Base-by-base conservation (phyloP, 2,329 filamentous ascomycete genomes). In the Akanthomyces dipterigenus region DNA sequence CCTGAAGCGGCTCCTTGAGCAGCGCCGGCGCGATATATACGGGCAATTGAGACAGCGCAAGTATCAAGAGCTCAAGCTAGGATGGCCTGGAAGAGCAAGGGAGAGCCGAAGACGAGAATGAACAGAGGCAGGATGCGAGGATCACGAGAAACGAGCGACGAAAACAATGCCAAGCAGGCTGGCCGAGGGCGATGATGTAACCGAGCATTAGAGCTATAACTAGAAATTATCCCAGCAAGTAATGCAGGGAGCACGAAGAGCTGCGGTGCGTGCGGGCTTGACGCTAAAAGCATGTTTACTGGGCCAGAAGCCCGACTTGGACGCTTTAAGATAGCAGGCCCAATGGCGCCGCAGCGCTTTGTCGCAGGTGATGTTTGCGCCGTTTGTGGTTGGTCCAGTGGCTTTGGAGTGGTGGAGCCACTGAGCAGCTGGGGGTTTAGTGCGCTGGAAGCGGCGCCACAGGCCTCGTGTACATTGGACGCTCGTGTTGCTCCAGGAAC, bases 261-360 rank as follows among this genome's bases (percentile, higher is more conserved):
- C 34, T 54, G 40, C 40, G 50, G 22, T 26, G 22, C 36, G n/a
- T n/a, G 31, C 26, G 38, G 55, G 43, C 43, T 49, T 40, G 31
- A 49, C 28, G 28, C 42, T 49, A 48, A 58, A 57, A 58, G n/a
- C 45, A 42, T 58, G 55, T 42, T 58, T 58, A 42, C 34, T 58
- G 55, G 55, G 45, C 11, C 46, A 9, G 16, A 22, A 22, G 42
- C 43, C 12, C 26, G 38, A 34, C 55, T 58, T 22, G 34, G 22
- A 42, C 34, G 26, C 46, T 31, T 49, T 24, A 31, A 49, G 26
- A 22, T 54, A 14, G 20, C 50, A 54, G 34, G 50, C 50, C 45
- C 45, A 58, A 58, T 58, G 28, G 34, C 34, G 22, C 14, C 9
- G 45, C 3, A 14, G 22, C 16, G 42, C 11, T 48, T 48, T 22